These are phyloP conservation scores for Diaporthe sp. DNA, from an alignment of 2,329 filamentous ascomycete genomes.

Conservation along the genomic window DNA sequence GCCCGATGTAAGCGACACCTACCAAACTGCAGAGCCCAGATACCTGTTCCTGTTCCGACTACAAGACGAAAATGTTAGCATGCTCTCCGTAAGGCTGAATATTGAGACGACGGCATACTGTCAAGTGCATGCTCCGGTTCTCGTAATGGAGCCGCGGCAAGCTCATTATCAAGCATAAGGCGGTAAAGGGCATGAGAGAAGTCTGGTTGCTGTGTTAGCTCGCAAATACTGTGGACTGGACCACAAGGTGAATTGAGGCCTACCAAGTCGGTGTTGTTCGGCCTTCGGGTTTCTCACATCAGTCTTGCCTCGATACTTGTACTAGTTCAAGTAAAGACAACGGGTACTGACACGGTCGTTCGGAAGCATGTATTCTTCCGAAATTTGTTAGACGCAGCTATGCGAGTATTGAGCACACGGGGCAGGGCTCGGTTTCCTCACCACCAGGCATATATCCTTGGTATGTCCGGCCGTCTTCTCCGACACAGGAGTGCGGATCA, in stretches of 20 bases:
- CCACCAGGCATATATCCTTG: conserved; percentile 21
- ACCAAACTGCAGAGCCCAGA: conserved; percentile 30
- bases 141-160: conserved; percentile 9
- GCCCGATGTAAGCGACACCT: not conserved
- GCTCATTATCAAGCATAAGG: conserved; percentile 7
- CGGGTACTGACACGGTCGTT: conserved; percentile 1
- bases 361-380: conserved; percentile 24
- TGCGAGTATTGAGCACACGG: not conserved
- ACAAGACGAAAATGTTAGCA: not conserved
- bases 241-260: not conserved
- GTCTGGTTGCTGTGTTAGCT: not conserved
- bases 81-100: not conserved
- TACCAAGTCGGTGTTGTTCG: conserved; percentile 16
- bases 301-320: not conserved
- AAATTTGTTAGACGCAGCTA: not conserved
- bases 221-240: not conserved
- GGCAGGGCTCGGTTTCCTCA: not conserved
- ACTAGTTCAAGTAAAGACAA: not conserved
- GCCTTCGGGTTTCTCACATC: not conserved
- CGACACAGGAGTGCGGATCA: conserved; percentile 5
- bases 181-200: conserved; percentile 19
- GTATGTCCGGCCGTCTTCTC: conserved; percentile 18
- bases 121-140: conserved; percentile 15
- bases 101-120: not conserved
- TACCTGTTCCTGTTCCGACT: conserved; percentile 23